Evolutionary conservation across 2,329 filamentous ascomycete genomes (phyloP), one percentile per base, ranked within the genome.

Genomic region (Xylariaceae sp.): DNA sequence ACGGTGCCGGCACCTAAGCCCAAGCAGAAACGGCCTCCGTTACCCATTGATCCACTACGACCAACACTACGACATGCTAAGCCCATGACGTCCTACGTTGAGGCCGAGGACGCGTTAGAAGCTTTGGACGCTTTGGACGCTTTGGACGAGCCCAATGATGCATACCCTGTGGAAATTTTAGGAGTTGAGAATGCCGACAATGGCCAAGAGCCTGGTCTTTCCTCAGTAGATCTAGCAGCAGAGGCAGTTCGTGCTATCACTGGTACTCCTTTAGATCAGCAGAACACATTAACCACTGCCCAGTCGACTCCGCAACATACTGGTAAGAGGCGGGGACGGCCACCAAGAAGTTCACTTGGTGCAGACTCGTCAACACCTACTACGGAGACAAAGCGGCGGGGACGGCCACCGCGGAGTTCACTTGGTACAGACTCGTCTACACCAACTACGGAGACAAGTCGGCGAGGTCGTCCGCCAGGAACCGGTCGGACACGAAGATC

Each of bases 61-160:
- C 81, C 81, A 19, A 70, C 74, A 9, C 71, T 85, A 17, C 76
- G 82, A 19, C 81, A 83, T 58, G 80, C 82, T 7, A 82, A 79
- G 61, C 82, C 82, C 5, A 77, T 71, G 62, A 62, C 75, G 26
- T 83, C 82, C 1, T 85, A 85, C 51, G 71, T 78, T 2, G 81
- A 83, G 45, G 67, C 74, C 1, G 80, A 80, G 26, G 77, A 83
- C 7, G 75, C 75, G 19, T 71, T 36, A 31, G 28, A n/a, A n/a
- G n/a, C n/a, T n/a, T n/a, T n/a, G n/a, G n/a, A n/a, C n/a, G n/a
- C n/a, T n/a, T n/a, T n/a, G n/a, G n/a, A n/a, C n/a, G n/a, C n/a
- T n/a, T n/a, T 73, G 6, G 75, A 78, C 3, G 79, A 82, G 28
- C 78, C 77, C 14, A 72, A 79, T 9, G 75, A 79, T 31, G 62